Evolutionary conservation across 495 filamentous ascomycete genomes (phyloP).

Genomic region (Penicillium bovifimosum): DNA sequence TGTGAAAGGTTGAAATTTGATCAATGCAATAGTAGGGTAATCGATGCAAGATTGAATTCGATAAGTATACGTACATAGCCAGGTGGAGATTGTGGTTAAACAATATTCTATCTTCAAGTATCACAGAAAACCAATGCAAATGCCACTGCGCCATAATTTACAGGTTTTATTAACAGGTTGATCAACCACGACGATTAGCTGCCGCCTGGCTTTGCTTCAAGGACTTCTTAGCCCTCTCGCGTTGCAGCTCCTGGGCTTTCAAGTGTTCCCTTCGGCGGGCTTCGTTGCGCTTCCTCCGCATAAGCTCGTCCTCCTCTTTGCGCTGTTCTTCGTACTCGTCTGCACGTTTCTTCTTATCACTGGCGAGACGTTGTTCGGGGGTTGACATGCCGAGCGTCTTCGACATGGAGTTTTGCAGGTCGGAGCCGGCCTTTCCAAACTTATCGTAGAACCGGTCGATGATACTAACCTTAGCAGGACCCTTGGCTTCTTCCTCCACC

Average conservation of each 20-base stretch:
- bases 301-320: constrained; percentile 5
- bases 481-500: not conserved
- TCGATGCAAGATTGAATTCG: not conserved
- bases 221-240: constrained; percentile 17
- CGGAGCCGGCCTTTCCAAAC: constrained; percentile 7
- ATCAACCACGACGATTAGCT: constrained; percentile 4
- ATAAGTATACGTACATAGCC: not conserved
- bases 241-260: constrained; percentile 3
- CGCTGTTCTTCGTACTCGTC: constrained; percentile 17
- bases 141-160: constrained; percentile 27
- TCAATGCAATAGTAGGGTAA: not conserved
- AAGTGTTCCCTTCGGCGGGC: constrained; percentile 16
- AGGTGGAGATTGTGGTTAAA: constrained; percentile 4
- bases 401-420: not conserved
- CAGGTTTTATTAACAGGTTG: constrained; percentile 21
- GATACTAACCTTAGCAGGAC: constrained; percentile 1
- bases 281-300: constrained; percentile 20
- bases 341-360: constrained; percentile 11
- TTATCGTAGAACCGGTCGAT: constrained; percentile 25
- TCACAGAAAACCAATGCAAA: constrained; percentile 17
- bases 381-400: constrained; percentile 4
- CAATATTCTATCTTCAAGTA: constrained; percentile 12
- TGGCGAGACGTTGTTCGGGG: constrained; percentile 17
- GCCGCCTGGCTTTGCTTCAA: constrained; percentile 9
- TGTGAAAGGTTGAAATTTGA: not conserved